Base-by-base conservation (phyloP, 31 red algal species). In the Odonthalia washingtoniensis region DNA sequence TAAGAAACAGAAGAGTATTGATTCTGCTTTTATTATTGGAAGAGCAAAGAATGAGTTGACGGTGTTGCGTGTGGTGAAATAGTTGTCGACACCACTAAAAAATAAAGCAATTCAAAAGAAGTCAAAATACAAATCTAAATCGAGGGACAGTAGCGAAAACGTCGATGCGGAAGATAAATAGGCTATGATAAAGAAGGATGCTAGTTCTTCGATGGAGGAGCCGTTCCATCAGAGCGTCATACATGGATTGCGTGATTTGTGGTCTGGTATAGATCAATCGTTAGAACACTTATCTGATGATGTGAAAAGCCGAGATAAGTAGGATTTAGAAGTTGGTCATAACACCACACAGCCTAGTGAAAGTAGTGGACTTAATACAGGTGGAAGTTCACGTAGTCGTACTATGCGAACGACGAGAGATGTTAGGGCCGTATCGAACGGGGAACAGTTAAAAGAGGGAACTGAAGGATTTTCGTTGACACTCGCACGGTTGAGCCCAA, bases 401-500 rank as follows among this genome's bases (percentile, higher is more conserved):
- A n/a, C n/a, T n/a, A n/a, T n/a, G n/a, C 65, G 72, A 35, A 64
- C 16, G 28, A 30, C 65, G 2, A 63, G 69, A 5, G 34, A 80
- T 35, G 37, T 52, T 72, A 46, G 74, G 14, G 32, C 43, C 16
- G 72, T 83, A 49, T 64, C 85, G 81, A 82, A 83, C 44, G 52
- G 80, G 24, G 69, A 74, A 16, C 74, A 72, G 38, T 61, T 74
- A 31, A 70, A 72, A 53, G 68, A 80, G 37, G 40, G 72, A 4
- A 78, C 35, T 61, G 30, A 74, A 66, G 77, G 68, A 27, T 38
- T 91, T 49, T 89, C 88, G 31, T 91, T 91, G 0, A 83, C 89
- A 14, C 81, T 98, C 3, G 79, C 92, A 38, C 89, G 95, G 26
- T 46, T 98, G 18, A 89, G 88, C 40, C 89, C 95, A 9, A 83